Conservation (phyloP, 176 grass and related monocot genomes). For the Phoenix dactylifera region DNA sequence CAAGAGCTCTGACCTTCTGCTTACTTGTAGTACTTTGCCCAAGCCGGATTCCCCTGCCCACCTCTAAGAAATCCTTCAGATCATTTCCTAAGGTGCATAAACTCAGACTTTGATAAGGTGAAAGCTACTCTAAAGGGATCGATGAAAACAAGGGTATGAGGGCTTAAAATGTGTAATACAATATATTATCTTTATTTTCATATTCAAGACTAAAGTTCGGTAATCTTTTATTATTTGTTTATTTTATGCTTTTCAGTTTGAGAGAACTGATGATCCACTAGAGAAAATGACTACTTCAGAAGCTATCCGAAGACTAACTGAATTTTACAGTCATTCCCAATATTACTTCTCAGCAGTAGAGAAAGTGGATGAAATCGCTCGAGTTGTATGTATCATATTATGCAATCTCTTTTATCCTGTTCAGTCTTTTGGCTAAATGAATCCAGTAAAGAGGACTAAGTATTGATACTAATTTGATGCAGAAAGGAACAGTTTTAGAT, state of each 20-base stretch:
- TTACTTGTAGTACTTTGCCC: conserved; percentile 59
- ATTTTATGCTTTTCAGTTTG: conserved; percentile 29
- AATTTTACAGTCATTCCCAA: conserved; percentile 61
- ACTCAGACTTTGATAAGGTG: conserved; percentile 94
- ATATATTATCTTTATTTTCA: neutral
- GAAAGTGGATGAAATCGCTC: conserved; percentile 82
- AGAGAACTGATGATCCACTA: conserved; percentile 69
- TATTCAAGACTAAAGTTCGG: neutral
- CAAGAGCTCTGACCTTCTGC: neutral
- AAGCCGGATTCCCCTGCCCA: conserved; percentile 89
- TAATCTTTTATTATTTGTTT: neutral
- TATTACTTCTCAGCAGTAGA: conserved; percentile 40
- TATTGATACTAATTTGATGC: conserved; percentile 5
- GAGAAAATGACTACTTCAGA: conserved; percentile 61
- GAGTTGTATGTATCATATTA: conserved; percentile 43
- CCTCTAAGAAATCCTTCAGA: conserved; percentile 79
- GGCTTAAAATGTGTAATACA: too few relatives aligned
- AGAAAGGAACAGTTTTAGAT: conserved; percentile 94
- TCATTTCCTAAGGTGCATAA: conserved; percentile 93
- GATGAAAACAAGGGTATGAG: conserved; percentile 56
- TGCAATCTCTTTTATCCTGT: too few relatives aligned
- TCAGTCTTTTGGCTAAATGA: too few relatives aligned
- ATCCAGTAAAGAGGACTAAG: neutral
- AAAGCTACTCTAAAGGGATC: conserved; percentile 99
- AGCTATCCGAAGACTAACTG: conserved; percentile 60